Base-by-base conservation (phyloP, 1,139 yeast genomes). In the Diutina ranongensis region DNA sequence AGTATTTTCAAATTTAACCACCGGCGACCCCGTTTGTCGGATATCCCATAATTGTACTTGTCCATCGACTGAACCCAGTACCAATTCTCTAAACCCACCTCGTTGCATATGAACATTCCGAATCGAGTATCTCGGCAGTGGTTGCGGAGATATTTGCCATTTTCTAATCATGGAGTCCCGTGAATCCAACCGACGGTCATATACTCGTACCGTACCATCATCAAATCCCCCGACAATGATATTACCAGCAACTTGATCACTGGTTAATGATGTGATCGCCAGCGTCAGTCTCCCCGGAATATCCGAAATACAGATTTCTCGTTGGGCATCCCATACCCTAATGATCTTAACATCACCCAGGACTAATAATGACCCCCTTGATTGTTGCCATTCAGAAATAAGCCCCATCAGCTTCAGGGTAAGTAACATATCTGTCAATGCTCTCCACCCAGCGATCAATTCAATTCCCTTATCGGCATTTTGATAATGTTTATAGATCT, bases 161-260 rank as follows among this genome's bases (percentile, higher is more conserved):
- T 81, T 70, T 55, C 79, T 78, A 12, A 88, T 88, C 85, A 89
- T 80, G 0, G 95, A 82, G 52, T 86, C 94, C 47, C 95, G 70
- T 0, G 94, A 75, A 53, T 85, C 94, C 50, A 87, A 61, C 54
- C 99, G 73, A 48, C 96, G 74, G 61, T 92, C 99, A 60, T 89
- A 92, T 1, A 88, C 94, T 50, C 97, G 70, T 45, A 92, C 67
- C 18, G 87, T 78, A 13, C 98, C 98, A 61, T 94, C 97, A 36
- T 83, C 89, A 62, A 92, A 94, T 0, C 98, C 98, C 8, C 95
- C 92, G 34, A 86, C 79, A 54, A 92, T 78, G 2, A 87, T 73
- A 56, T 89, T 83, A n/a, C 98, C 97, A 0, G 95, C 87, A 10
- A 92, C 92, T 60, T 92, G 97, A 57, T 92, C 99, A 0, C 97